Percentiles rank a stretch among this genome's conserved stretches.
Conservation (phyloP, 495 filamentous ascomycete species). For the Podospora fimiseda region DNA sequence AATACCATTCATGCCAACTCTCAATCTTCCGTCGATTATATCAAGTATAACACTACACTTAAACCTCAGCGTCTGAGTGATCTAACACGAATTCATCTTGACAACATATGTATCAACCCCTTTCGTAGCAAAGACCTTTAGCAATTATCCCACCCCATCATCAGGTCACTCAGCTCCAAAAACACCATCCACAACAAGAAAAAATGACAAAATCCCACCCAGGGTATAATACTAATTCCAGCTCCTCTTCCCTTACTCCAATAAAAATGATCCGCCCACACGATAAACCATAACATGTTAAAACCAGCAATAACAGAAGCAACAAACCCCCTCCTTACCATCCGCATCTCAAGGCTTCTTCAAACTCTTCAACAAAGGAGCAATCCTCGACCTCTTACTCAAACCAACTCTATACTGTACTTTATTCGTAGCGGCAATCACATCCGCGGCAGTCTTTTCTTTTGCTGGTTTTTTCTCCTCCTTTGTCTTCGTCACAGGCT, state of each 20-base stretch:
- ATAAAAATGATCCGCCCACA: background rate
- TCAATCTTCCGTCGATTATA: too few relatives aligned
- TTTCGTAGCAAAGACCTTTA: too few relatives aligned
- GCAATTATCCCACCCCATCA: too few relatives aligned
- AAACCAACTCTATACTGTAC: slow-evolving; percentile 23
- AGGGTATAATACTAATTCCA: too few relatives aligned
- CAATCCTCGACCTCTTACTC: slow-evolving; percentile 24
- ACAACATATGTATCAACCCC: too few relatives aligned
- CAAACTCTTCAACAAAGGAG: slow-evolving; percentile 23
- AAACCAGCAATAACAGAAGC: background rate
- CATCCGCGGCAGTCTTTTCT: background rate
- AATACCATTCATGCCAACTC: too few relatives aligned
- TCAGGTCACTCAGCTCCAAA: too few relatives aligned
- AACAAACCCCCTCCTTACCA: background rate
- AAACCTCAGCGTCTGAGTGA: too few relatives aligned
- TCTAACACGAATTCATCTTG: too few relatives aligned
- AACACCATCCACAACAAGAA: too few relatives aligned
- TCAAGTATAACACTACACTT: too few relatives aligned
- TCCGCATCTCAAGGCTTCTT: slow-evolving; percentile 7
- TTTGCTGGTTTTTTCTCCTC: background rate
- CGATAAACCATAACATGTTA: background rate
- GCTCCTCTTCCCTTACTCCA: too few relatives aligned
- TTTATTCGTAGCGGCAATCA: background rate
- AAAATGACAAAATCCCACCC: background rate
- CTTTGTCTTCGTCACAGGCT: background rate